Percentiles rank a stretch among this genome's conserved stretches.
These are phyloP conservation scores for Xylariomycetidae sp. DNA, from an alignment of 2,329 filamentous ascomycete genomes.

Conservation along the genomic window DNA sequence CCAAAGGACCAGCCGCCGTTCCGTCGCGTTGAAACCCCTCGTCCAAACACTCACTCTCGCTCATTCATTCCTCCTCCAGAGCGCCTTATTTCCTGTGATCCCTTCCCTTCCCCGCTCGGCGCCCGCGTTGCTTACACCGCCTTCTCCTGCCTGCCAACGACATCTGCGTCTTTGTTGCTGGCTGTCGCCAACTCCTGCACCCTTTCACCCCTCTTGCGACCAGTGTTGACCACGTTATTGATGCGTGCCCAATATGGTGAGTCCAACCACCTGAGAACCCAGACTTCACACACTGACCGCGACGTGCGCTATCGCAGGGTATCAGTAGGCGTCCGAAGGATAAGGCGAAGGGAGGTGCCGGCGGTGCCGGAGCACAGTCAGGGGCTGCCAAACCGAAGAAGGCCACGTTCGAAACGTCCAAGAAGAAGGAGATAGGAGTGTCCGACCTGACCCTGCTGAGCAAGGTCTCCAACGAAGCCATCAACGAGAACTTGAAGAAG, in stretches of 20 bases:
- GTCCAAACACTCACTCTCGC: too few relatives aligned
- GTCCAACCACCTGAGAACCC: constrained; percentile 4
- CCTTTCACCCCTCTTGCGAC: constrained; percentile 2
- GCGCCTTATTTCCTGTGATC: too few relatives aligned
- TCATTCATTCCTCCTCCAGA: too few relatives aligned
- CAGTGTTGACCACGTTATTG: constrained; percentile 13
- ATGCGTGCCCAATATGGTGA: constrained; percentile 27
- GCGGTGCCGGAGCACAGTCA: constrained; percentile 30
- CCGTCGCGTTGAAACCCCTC: too few relatives aligned
- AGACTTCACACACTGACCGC: constrained; percentile 11
- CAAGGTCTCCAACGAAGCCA: constrained; percentile 98
- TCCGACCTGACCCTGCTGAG: constrained; percentile 95
- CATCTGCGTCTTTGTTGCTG: too few relatives aligned
- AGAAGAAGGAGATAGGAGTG: constrained; percentile 99
- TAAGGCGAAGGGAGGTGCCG: constrained; percentile 37
- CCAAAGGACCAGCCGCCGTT: too few relatives aligned
- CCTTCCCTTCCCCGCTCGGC: too few relatives aligned
- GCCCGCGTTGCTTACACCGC: too few relatives aligned
- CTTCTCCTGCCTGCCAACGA: too few relatives aligned
- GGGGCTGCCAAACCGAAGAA: constrained; percentile 72
- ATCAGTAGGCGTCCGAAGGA: constrained; percentile 45
- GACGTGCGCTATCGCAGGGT: constrained; percentile 28
- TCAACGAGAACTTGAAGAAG: constrained; percentile 98
- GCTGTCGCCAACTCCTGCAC: too few relatives aligned
- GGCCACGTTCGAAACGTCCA: constrained; percentile 88